Evolutionary conservation across 2,329 filamentous ascomycete genomes (phyloP).

Genomic region (Lecanosticta acicola): DNA sequence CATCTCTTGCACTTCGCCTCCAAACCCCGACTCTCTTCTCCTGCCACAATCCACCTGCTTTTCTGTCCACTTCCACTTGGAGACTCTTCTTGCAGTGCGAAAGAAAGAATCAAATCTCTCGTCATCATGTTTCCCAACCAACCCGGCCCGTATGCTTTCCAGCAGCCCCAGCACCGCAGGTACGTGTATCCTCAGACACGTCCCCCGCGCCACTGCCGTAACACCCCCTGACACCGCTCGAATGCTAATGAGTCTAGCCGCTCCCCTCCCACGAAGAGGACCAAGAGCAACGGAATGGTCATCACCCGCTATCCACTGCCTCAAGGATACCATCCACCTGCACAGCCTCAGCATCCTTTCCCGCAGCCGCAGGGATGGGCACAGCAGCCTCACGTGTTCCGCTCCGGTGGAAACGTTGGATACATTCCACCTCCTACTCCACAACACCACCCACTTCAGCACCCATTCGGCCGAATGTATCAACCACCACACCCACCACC

Average conservation of each 20-base stretch:
- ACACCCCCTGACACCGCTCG: not conserved
- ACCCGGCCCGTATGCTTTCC: conserved; percentile 1
- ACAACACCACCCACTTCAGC: not conserved
- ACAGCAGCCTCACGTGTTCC: conserved; percentile 8
- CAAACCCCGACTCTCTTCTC: not conserved
- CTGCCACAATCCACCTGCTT: conserved; percentile 2
- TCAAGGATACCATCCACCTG: conserved; percentile 38
- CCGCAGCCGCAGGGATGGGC: conserved; percentile 19
- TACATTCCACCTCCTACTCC: conserved; percentile 7
- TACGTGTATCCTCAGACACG: conserved; percentile 3
- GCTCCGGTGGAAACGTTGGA: conserved; percentile 4
- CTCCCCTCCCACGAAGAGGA: conserved; percentile 36
- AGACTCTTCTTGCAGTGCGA: conserved; percentile 3
- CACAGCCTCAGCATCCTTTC: conserved; percentile 8
- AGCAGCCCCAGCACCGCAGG: conserved; percentile 9
- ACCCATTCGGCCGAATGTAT: conserved; percentile 2
- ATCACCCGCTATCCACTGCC: conserved; percentile 48
- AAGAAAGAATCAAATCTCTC: conserved; percentile 6
- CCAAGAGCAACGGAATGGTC: conserved; percentile 41
- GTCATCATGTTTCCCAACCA: conserved; percentile 9
- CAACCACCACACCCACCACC: no score
- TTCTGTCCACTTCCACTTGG: conserved; percentile 5
- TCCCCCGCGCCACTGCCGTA: not conserved
- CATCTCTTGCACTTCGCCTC: conserved; percentile 3
- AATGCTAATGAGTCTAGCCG: conserved; percentile 8